Evolutionary conservation across 352 stramenopile species (phyloP).

Genomic region (Stramenopiles sp.): DNA sequence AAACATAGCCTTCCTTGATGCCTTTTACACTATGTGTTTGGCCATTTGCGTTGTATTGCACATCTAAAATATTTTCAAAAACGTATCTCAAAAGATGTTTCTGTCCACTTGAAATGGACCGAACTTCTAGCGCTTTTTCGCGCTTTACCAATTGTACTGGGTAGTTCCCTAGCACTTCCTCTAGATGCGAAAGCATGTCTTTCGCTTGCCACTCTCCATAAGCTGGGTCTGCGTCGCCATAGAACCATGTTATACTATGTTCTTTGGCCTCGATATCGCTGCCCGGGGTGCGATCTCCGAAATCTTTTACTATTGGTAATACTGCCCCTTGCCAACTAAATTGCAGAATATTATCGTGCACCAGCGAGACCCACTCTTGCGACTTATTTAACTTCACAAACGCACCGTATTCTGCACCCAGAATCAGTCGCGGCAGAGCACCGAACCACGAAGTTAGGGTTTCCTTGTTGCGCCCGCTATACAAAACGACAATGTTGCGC

Average conservation of each 20-base stretch:
- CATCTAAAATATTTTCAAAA: neutral
- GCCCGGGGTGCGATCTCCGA: neutral
- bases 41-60: neutral
- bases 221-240: neutral
- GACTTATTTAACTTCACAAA: neutral
- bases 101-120: neutral
- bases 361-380: neutral
- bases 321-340: neutral
- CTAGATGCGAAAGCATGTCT: neutral
- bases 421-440: neutral
- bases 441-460: neutral
- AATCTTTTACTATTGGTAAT: neutral
- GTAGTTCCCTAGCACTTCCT: neutral
- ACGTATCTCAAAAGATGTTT: neutral
- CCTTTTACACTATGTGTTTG: neutral
- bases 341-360: neutral
- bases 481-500: neutral
- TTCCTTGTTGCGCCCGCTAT: neutral
- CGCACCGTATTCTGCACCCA: neutral
- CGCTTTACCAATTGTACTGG: neutral
- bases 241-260: neutral
- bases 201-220: neutral
- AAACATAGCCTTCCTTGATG: neutral
- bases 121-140: neutral
- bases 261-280: neutral